phyloP scores from a whole-genome alignment of 768 basidiomycete genomes.

The Hygrocybe punicea region DNA sequence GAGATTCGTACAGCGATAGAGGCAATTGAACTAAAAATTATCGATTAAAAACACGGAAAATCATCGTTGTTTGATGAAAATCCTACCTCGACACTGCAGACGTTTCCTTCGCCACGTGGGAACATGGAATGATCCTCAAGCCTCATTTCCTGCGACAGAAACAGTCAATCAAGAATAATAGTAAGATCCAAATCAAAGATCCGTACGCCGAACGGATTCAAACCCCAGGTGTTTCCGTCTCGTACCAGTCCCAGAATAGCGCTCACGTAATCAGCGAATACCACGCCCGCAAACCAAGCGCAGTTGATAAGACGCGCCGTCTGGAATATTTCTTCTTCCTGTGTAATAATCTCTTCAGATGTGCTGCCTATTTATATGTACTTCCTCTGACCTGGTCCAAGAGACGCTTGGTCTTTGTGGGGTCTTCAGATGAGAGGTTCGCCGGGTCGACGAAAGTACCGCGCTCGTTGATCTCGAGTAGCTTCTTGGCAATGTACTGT shows the following conservation, averaged over 20 bases:
- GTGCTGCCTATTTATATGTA: no score
- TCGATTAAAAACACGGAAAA: neutral
- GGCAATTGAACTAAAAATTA: conserved; percentile 66
- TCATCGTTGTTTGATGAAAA: neutral
- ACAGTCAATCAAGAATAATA: neutral
- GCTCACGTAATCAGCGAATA: conserved; percentile 63
- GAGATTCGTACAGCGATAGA: conserved; percentile 55
- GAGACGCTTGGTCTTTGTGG: conserved; percentile 35
- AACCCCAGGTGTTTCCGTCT: conserved; percentile 71
- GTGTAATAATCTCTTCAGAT: no score
- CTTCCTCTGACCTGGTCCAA: no score
- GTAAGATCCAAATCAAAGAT: neutral
- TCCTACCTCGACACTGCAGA: conserved; percentile 74
- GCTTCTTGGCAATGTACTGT: conserved; percentile 75
- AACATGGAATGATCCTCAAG: conserved; percentile 59
- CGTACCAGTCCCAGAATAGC: conserved; percentile 76
- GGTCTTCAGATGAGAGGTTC: conserved; percentile 38
- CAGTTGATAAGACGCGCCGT: conserved; percentile 75
- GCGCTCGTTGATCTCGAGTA: conserved; percentile 80
- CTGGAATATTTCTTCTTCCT: conserved; percentile 83
- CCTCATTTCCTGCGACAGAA: conserved; percentile 56
- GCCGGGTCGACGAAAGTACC: conserved; percentile 58
- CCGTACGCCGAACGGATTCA: conserved; percentile 67
- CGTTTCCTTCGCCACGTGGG: conserved; percentile 78
- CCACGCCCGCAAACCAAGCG: conserved; percentile 64